Evolutionary conservation across 1,139 yeast species (phyloP).

Genomic region (Sugiyamaella neomexicana): DNA sequence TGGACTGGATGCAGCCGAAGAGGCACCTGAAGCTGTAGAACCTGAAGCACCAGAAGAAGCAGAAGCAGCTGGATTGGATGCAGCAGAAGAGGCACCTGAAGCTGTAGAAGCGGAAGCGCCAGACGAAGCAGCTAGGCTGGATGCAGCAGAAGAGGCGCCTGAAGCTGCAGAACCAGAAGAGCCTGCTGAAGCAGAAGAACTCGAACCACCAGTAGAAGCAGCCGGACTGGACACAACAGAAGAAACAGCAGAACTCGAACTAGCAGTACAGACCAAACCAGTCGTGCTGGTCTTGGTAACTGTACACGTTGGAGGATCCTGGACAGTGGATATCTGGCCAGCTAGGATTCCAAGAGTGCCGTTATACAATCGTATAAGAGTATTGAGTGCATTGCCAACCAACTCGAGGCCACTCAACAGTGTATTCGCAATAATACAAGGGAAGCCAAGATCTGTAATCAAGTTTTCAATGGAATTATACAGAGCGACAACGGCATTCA

Average conservation of each 20-base stretch:
- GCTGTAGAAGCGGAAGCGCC: background rate
- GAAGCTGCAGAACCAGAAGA: background rate
- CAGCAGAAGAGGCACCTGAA: background rate
- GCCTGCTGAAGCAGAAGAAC: conserved; percentile 3
- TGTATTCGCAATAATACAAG: conserved; percentile 5
- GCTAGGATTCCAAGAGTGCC: background rate
- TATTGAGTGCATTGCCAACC: background rate
- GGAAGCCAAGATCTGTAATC: conserved; percentile 10
- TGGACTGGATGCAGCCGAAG: background rate
- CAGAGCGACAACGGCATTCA: conserved; percentile 8
- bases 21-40: background rate
- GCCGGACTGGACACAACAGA: background rate
- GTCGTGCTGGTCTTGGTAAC: background rate
- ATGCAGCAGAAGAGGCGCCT: conserved; percentile 1
- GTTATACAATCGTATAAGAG: background rate
- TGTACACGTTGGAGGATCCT: background rate
- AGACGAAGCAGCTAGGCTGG: background rate
- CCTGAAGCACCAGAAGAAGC: background rate
- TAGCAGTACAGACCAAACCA: background rate
- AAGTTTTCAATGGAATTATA: conserved; percentile 8
- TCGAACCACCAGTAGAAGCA: conserved; percentile 1
- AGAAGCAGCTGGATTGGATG: background rate
- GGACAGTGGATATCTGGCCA: conserved; percentile 3
- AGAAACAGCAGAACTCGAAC: conserved; percentile 1
- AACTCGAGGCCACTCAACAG: conserved; percentile 7